phyloP scores from a whole-genome alignment of 2,329 filamentous ascomycete genomes.

The Cylindrodendrum hubeiense region DNA sequence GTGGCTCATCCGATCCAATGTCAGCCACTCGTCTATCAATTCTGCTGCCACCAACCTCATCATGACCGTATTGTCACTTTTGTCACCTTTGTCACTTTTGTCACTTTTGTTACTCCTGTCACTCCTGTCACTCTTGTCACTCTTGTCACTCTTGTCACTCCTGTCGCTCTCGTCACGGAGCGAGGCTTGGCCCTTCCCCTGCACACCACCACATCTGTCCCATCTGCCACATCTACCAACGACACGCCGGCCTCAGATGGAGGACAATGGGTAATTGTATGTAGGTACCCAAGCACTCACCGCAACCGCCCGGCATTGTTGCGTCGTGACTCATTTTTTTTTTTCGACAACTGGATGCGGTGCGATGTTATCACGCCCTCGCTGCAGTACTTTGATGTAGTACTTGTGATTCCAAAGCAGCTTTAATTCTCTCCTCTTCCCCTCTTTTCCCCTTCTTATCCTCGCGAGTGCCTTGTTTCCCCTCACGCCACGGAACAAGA shows the following conservation, averaged over 20 bases:
- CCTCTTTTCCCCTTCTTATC: conserved; percentile 15
- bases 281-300: neutral
- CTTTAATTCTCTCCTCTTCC: conserved; percentile 4
- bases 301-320: neutral
- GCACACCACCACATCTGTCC: neutral
- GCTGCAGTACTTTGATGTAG: neutral
- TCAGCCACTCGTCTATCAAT: conserved; percentile 7
- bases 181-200: neutral
- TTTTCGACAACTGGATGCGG: neutral
- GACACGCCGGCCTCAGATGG: neutral
- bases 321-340: neutral
- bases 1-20: conserved; percentile 9
- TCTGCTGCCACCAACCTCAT: conserved; percentile 14
- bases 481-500: neutral
- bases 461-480: conserved; percentile 3
- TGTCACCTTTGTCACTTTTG: neutral
- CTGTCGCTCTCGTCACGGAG: neutral
- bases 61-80: conserved; percentile 4
- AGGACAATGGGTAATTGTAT: neutral
- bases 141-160: no score
- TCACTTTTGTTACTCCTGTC: neutral
- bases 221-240: neutral
- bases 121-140: neutral
- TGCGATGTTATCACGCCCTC: neutral
- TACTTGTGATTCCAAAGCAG: conserved; percentile 10